phyloP scores from a whole-genome alignment of 1,139 yeast species.

The Yamadazyma diddensiae region DNA sequence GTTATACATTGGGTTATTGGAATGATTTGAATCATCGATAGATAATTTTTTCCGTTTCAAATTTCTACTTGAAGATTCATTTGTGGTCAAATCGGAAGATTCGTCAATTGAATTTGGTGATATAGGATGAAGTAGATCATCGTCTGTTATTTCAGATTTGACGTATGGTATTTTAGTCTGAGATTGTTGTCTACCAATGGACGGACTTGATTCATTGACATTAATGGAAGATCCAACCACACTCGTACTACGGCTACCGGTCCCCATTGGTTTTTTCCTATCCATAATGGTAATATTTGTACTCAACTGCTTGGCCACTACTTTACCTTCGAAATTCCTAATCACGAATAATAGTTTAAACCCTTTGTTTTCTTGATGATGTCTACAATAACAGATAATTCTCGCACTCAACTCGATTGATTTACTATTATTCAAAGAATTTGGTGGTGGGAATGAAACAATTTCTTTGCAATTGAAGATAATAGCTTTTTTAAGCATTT shows the following conservation, averaged over 20 bases:
- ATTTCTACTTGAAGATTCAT: conserved; percentile 38
- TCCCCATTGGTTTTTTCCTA: conserved; percentile 61
- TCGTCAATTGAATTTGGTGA: conserved; percentile 69
- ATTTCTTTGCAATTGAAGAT: conserved; percentile 90
- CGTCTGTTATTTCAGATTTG: conserved; percentile 10
- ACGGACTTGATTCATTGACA: conserved; percentile 21
- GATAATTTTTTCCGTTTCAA: conserved; percentile 44
- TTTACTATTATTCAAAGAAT: conserved; percentile 41
- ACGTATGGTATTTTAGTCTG: conserved; percentile 8
- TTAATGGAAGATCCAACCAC: neutral
- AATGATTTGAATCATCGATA: conserved; percentile 40
- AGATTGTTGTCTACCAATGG: conserved; percentile 2
- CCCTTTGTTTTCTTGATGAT: conserved; percentile 82
- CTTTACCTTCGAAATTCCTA: conserved; percentile 54
- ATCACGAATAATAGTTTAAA: conserved; percentile 72
- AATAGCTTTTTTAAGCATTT: conserved; percentile 73
- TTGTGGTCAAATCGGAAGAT: conserved; percentile 57
- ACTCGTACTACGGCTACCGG: conserved; percentile 13
- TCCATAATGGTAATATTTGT: conserved; percentile 88
- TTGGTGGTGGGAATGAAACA: conserved; percentile 68
- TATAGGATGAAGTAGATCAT: conserved; percentile 30
- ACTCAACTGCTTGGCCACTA: conserved; percentile 72
- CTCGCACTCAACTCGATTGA: conserved; percentile 76
- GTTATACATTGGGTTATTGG: conserved; percentile 44
- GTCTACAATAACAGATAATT: conserved; percentile 93